A percentile compares a stretch with the other conserved stretches of the same genome.
These are phyloP conservation scores for Austropuccinia psidii DNA, from an alignment of 1,284 basidiomycete genomes.

Conservation along the genomic window DNA sequence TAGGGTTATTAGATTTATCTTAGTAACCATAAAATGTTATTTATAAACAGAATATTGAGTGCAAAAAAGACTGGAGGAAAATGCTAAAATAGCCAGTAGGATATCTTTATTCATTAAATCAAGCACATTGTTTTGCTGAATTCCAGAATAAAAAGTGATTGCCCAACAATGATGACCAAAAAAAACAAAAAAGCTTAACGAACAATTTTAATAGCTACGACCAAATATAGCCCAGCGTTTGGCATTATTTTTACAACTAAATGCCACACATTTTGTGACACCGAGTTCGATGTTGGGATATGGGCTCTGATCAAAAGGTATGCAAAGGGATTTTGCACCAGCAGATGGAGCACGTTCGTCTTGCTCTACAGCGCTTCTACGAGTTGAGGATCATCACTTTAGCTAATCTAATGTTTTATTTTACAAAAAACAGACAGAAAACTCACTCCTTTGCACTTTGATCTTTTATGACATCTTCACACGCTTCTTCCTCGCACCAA, in stretches of 20 bases:
- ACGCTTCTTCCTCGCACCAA: conserved; percentile 90
- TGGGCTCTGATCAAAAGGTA: conserved; percentile 84
- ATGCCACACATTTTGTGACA: conserved; percentile 66
- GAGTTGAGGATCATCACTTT: not conserved
- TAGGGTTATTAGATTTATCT: too few relatives aligned
- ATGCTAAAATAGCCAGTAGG: too few relatives aligned
- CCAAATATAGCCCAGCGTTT: conserved; percentile 57
- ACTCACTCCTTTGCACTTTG: conserved; percentile 74
- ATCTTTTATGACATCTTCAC: conserved; percentile 98
- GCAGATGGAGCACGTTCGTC: conserved; percentile 95
- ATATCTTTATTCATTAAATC: too few relatives aligned
- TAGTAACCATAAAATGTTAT: too few relatives aligned
- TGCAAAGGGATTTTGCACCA: conserved; percentile 92
- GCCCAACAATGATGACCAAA: too few relatives aligned
- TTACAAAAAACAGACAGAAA: conserved; percentile 31
- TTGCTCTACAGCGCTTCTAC: conserved; percentile 53
- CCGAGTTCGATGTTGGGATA: conserved; percentile 69
- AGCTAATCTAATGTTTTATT: not conserved
- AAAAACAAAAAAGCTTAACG: too few relatives aligned
- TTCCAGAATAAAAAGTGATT: too few relatives aligned
- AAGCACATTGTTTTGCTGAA: too few relatives aligned
- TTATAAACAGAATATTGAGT: too few relatives aligned
- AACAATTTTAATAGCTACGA: conserved; percentile 21
- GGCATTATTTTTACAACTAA: conserved; percentile 68
- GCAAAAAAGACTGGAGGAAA: too few relatives aligned